These are phyloP conservation scores for Xylaria telfairii DNA, from an alignment of 495 filamentous ascomycete species.

Conservation along the genomic window DNA sequence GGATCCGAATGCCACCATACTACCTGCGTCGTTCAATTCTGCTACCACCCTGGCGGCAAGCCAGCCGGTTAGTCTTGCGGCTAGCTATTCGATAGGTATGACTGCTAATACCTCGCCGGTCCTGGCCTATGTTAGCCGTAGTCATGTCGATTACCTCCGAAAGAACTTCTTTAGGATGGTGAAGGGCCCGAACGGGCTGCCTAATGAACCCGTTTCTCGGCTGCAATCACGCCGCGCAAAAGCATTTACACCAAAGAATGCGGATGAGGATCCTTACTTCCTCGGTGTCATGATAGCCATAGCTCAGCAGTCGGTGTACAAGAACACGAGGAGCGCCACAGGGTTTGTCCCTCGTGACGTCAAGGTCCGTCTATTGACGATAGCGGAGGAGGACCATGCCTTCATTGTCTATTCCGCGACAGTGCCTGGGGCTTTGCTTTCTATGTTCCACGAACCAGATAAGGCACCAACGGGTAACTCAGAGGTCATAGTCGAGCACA, in stretches of 20 bases:
- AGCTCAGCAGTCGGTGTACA: conserved; percentile 53
- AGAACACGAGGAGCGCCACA: conserved; percentile 18
- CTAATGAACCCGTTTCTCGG: conserved; percentile 43
- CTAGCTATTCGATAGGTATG: conserved; percentile 16
- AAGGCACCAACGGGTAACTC: conserved; percentile 33
- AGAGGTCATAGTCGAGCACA: conserved; percentile 43
- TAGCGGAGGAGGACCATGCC: conserved; percentile 43
- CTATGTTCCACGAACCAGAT: conserved; percentile 46
- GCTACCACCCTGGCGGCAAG: conserved; percentile 37
- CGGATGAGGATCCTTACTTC: conserved; percentile 51
- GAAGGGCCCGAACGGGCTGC: conserved; percentile 32
- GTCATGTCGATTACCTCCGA: conserved; percentile 42
- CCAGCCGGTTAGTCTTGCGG: conserved; percentile 28
- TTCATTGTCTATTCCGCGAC: conserved; percentile 53
- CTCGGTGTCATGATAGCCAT: conserved; percentile 51
- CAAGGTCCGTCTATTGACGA: conserved; percentile 48
- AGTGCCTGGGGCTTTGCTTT: conserved; percentile 45
- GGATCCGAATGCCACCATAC: conserved; percentile 5
- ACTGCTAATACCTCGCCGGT: conserved; percentile 36
- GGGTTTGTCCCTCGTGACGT: conserved; percentile 40
- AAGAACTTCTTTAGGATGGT: conserved; percentile 41
- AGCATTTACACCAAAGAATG: conserved; percentile 44
- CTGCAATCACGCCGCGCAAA: conserved; percentile 47
- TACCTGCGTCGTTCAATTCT: conserved; percentile 44
- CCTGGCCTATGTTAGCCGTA: conserved; percentile 49